Evolutionary conservation across 495 filamentous ascomycete species (phyloP), one percentile per base, ranked within the genome.

Genomic region (Trichoderma asperelloides): DNA sequence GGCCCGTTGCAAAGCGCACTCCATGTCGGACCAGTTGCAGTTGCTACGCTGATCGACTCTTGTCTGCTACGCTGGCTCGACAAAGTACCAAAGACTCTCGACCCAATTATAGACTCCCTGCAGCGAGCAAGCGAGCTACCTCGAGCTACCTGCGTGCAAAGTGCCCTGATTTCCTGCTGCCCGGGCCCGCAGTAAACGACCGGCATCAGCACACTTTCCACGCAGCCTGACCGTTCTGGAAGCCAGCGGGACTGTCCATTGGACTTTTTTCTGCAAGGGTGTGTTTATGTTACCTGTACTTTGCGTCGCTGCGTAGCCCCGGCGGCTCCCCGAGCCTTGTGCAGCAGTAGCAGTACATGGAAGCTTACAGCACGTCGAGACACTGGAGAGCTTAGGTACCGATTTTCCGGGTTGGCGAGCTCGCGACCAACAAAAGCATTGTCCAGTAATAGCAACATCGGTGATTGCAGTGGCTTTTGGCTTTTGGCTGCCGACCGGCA

Each of bases 1-100:
- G 55, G 25, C 55, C 55, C 55, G 55, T 13, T 27, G 13, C 55
- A 60, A 60, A 60, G 55, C 55, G 55, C 55, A 27, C 27, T 60
- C 55, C 55, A 7, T 18, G 55, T 60, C 55, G 23, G 43, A 47
- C 27, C 55, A 13, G 23, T 30, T 27, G 55, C 55, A 30, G 55
- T 25, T 51, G 18, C n/a, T 51, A 51, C 47, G 8, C 18, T 51
- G 47, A 51, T 51, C 18, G 47, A 51, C 47, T 51, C 47, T 51
- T 23, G 47, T 9, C 47, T 51, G 47, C 47, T 51, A 51, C 47
- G 47, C 47, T 51, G 47, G 8, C 18, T 51, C 47, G 47, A n/a
- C n/a, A 45, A 45, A 45, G 41, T 45, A 6, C 41, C 41, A 2
- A 45, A 18, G 18, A 7, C 5, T 37, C 33, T 37, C 33, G 33